Evolutionary conservation across 257 asterid genomes (phyloP).

Genomic region (Solanum sitiens): DNA sequence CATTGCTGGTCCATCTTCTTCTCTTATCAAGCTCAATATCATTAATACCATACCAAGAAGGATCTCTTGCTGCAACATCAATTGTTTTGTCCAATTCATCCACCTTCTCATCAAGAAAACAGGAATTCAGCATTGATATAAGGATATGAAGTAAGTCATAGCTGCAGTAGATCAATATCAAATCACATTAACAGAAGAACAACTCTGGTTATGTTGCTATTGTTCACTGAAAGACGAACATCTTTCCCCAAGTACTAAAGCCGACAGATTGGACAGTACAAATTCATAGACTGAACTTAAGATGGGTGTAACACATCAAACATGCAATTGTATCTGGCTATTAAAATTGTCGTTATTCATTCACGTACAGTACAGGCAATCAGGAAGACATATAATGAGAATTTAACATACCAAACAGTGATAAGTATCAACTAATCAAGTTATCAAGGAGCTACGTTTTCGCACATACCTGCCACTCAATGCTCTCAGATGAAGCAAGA

Average conservation of each 20-base stretch:
- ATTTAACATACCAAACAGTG: background rate
- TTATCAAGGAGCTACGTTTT: background rate
- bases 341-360: background rate
- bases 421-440: background rate
- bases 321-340: background rate
- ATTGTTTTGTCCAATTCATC: conserved; percentile 95
- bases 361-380: background rate
- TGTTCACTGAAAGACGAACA: background rate
- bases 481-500: conserved; percentile 75
- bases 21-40: conserved; percentile 78
- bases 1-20: conserved; percentile 88
- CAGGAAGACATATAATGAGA: background rate
- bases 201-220: background rate
- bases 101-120: conserved; percentile 66
- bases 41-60: conserved; percentile 62
- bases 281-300: background rate
- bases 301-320: background rate
- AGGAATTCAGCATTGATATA: conserved; percentile 28
- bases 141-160: background rate
- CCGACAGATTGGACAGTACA: background rate
- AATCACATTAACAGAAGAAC: background rate
- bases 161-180: background rate
- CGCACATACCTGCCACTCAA: conserved; percentile 86
- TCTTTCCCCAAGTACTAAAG: background rate
- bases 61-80: conserved; percentile 81